Conservation (phyloP, 2,329 filamentous ascomycete species). For the Hypoxylon sp. region DNA sequence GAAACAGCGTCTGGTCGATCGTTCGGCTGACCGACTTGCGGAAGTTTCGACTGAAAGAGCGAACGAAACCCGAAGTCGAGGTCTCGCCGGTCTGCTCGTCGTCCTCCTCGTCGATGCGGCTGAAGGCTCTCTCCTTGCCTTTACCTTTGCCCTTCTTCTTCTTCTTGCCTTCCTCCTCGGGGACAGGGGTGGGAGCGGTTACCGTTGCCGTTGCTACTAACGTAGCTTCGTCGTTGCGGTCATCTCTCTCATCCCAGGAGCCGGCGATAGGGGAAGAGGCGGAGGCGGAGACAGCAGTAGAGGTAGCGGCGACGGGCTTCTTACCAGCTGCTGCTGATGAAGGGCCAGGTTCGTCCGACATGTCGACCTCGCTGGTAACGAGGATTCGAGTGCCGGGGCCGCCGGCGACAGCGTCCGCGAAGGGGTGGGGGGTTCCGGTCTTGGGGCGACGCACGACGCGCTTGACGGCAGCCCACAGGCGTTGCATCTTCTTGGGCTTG, state of each 20-base stretch:
- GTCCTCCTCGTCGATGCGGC: too few relatives aligned
- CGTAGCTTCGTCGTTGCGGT: too few relatives aligned
- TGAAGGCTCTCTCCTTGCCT: not conserved
- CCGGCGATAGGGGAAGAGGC: too few relatives aligned
- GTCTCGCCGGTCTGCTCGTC: not conserved
- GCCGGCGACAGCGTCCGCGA: not conserved
- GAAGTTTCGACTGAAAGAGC: too few relatives aligned
- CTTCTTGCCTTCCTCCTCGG: not conserved
- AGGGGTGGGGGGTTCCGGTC: not conserved
- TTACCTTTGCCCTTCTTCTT: not conserved
- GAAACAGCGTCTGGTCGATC: too few relatives aligned
- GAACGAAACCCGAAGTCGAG: not conserved
- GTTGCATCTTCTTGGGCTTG: not conserved
- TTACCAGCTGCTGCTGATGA: not conserved
- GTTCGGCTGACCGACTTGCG: too few relatives aligned
- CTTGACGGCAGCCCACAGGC: not conserved
- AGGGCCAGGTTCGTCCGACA: not conserved
- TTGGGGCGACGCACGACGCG: not conserved
- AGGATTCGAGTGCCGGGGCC: constrained; percentile 8
- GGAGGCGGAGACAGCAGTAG: not conserved
- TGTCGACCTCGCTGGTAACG: constrained; percentile 3
- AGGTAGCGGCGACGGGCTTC: not conserved
- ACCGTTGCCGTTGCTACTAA: not conserved
- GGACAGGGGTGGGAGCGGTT: too few relatives aligned
- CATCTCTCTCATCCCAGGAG: too few relatives aligned